Evolutionary conservation across 164 flowering plant genomes (phyloP).

Genomic region (Chimonanthus salicifolius): DNA sequence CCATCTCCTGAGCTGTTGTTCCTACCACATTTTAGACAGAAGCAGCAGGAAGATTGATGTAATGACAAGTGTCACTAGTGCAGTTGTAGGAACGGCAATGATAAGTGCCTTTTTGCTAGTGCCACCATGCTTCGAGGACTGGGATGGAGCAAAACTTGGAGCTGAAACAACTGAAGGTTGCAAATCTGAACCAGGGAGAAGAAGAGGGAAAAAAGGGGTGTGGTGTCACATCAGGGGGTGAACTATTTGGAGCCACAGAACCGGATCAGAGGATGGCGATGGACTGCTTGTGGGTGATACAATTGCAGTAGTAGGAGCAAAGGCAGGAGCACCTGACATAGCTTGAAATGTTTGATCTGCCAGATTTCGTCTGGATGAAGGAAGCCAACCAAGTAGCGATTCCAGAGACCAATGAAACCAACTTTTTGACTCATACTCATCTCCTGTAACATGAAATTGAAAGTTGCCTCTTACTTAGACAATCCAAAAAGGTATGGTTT

Average conservation of each 20-base stretch:
- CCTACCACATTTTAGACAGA: constrained; percentile 37
- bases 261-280: constrained; percentile 21
- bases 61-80: constrained; percentile 49
- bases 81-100: constrained; percentile 67
- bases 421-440: constrained; percentile 22
- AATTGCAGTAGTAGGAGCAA: constrained; percentile 19
- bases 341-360: constrained; percentile 17
- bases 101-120: constrained; percentile 29
- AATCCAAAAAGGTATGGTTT: constrained; percentile 43
- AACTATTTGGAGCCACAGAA: constrained; percentile 17
- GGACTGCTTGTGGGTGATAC: constrained; percentile 18
- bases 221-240: constrained; percentile 14
- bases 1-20: constrained; percentile 23
- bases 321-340: constrained; percentile 25
- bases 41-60: constrained; percentile 45
- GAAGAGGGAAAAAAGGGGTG: constrained; percentile 27
- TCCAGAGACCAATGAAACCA: constrained; percentile 35
- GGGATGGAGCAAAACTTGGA: constrained; percentile 21
- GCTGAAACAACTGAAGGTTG: constrained; percentile 20
- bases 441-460: constrained; percentile 29
- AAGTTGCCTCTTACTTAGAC: constrained; percentile 35
- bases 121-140: constrained; percentile 8
- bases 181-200: constrained; percentile 8
- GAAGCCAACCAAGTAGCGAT: constrained; percentile 23
- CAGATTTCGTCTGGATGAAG: constrained; percentile 29